Evolutionary conservation across 495 filamentous ascomycete genomes (phyloP), one percentile per base, ranked within the genome.

Genomic region (Hypoxylon fuscum): DNA sequence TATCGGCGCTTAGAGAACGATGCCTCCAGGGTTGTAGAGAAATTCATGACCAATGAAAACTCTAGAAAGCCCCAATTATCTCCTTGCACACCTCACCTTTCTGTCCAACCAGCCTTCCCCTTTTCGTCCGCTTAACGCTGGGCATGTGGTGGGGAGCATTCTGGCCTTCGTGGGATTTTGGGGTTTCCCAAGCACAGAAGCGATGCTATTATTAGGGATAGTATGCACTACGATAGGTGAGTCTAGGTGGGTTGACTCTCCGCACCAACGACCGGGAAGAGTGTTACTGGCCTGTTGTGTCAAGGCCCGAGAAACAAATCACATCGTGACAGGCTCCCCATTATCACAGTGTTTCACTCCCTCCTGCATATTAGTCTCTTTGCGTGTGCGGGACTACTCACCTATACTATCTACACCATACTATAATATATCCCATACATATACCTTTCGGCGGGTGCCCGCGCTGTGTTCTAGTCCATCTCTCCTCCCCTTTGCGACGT

Each of bases 41-140:
- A 42, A 45, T 48, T 55, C 32, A 37, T 35, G 22, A 21, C 59
- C 64, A 68, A 66, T 66, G 48, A 58, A 12, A 66, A 58, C 31
- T 58, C 53, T 15, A 48, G 34, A 44, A 53, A 57, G 46, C 22
- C 46, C 46, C 63, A 55, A 42, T 60, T 52, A 42, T 66, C 46
- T 23, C 25, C 52, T 62, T 17, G 63, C 53, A 62, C 63, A 56
- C 51, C 47, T 66, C 31, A 15, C 15, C 51, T 41, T 59, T 41
- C 52, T 62, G 59, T 62, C 76, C 76, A 78, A 77, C 76, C 76
- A 78, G 72, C 73, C 74, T 25, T 73, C 69, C 66, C 44, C 62
- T 64, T 74, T 73, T 60, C 53, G 65, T 67, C 60, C 43, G 40
- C 63, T 72, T 74, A 66, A 70, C 72, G 73, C 76, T 72, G 44